Conservation (phyloP, 2,329 filamentous ascomycete species). For the Exophiala lecanii-corni region DNA sequence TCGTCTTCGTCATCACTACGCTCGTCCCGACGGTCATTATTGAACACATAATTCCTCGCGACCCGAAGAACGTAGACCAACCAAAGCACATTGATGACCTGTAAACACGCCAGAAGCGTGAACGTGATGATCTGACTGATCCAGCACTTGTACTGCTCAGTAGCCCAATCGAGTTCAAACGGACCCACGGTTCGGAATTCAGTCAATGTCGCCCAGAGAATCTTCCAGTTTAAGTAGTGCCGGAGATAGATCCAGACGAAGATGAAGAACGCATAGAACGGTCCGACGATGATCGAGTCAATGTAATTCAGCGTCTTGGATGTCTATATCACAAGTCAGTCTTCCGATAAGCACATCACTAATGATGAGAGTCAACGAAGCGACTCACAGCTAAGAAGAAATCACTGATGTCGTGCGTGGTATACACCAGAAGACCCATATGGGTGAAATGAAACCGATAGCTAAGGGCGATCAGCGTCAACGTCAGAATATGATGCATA, state of each 20-base stretch:
- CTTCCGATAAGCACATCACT: constrained; percentile 4
- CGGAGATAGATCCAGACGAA: constrained; percentile 75
- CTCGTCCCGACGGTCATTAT: constrained; percentile 25
- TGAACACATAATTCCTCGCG: constrained; percentile 24
- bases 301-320: constrained; percentile 84
- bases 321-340: constrained; percentile 47
- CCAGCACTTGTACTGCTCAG: constrained; percentile 31
- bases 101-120: constrained; percentile 28
- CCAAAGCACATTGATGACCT: constrained; percentile 31
- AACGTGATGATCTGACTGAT: constrained; percentile 30
- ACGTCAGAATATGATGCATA: constrained; percentile 75
- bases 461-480: constrained; percentile 70
- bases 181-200: constrained; percentile 31
- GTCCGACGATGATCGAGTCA: constrained; percentile 64
- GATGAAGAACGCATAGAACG: constrained; percentile 76
- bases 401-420: constrained; percentile 82
- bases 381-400: constrained; percentile 75
- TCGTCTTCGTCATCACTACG: constrained; percentile 1
- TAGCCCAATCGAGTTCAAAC: constrained; percentile 31
- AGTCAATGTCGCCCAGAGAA: constrained; percentile 30
- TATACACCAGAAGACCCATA: constrained; percentile 80
- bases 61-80: constrained; percentile 30
- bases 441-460: constrained; percentile 90
- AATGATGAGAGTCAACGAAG: constrained; percentile 2
- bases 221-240: constrained; percentile 52